Conservation (phyloP, 495 filamentous ascomycete genomes). For the Hyaloscypha bicolor region DNA sequence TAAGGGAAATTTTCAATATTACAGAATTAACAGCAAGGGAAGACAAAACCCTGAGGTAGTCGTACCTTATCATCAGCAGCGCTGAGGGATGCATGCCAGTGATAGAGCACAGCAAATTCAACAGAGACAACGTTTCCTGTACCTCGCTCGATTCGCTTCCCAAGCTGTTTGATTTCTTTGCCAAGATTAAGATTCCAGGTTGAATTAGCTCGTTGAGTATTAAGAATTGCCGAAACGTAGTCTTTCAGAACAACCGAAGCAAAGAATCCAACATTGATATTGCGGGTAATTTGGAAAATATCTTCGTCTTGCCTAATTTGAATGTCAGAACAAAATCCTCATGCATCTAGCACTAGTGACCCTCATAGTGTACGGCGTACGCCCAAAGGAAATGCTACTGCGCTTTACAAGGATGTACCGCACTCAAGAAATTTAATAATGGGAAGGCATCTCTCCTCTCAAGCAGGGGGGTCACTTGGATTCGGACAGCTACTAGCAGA, state of each 20-base stretch:
- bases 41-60: too few relatives aligned
- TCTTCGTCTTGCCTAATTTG: conserved; percentile 61
- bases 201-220: conserved; percentile 74
- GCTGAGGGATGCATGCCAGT: conserved; percentile 79
- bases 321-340: neutral
- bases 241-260: conserved; percentile 83
- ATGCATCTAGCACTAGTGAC: too few relatives aligned
- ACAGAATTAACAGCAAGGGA: too few relatives aligned
- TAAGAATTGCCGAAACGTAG: conserved; percentile 83
- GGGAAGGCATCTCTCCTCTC: too few relatives aligned
- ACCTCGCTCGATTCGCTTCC: conserved; percentile 64
- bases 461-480: too few relatives aligned
- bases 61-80: conserved; percentile 60
- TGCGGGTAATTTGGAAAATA: conserved; percentile 79
- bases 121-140: conserved; percentile 74
- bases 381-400: too few relatives aligned
- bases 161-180: conserved; percentile 45
- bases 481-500: conserved; percentile 18
- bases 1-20: too few relatives aligned
- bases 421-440: conserved; percentile 18
- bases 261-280: conserved; percentile 82
- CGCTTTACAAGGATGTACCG: too few relatives aligned
- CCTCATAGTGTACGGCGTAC: too few relatives aligned
- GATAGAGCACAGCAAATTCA: conserved; percentile 74
- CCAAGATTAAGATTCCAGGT: conserved; percentile 82